These are phyloP conservation scores for Carpinus viminea DNA, from an alignment of 306 rosid species.

Conservation along the genomic window DNA sequence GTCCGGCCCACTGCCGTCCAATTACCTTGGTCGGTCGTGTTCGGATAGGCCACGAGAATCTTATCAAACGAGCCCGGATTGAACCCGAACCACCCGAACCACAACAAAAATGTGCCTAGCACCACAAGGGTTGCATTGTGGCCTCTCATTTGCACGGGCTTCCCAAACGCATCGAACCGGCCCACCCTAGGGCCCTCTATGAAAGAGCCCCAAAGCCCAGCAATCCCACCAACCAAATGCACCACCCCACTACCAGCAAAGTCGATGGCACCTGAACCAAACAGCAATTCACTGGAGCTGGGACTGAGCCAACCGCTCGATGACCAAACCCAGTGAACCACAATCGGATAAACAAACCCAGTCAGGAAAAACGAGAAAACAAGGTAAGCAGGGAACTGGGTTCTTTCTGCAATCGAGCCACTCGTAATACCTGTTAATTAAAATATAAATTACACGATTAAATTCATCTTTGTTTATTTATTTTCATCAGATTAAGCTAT, in stretches of 20 bases:
- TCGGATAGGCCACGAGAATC: conserved; percentile 52
- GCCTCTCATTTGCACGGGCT: conserved; percentile 50
- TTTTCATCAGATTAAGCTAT: too few species aligned
- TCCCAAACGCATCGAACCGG: conserved; percentile 55
- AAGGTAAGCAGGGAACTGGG: conserved; percentile 69
- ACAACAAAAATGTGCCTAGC: conserved; percentile 62
- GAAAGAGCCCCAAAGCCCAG: conserved; percentile 73
- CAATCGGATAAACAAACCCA: conserved; percentile 76
- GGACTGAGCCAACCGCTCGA: conserved; percentile 71
- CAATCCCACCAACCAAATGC: conserved; percentile 74
- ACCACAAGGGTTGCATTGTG: conserved; percentile 70
- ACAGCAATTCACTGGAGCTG: conserved; percentile 34
- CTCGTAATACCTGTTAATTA: conserved; percentile 45
- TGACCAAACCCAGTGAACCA: conserved; percentile 81
- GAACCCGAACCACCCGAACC: conserved; percentile 89
- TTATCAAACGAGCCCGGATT: conserved; percentile 62
- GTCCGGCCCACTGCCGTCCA: conserved; percentile 64
- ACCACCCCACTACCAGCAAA: conserved; percentile 84
- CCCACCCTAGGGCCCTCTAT: conserved; percentile 74
- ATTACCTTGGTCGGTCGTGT: conserved; percentile 36
- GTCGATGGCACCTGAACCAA: conserved; percentile 73
- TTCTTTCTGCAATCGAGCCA: conserved; percentile 78
- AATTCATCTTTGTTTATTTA: too few species aligned
- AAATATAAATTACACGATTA: too few species aligned
- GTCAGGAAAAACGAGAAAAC: conserved; percentile 61